Evolutionary conservation across 2,329 filamentous ascomycete genomes (phyloP).

Genomic region (Hymenotorrendiella dingleyae): DNA sequence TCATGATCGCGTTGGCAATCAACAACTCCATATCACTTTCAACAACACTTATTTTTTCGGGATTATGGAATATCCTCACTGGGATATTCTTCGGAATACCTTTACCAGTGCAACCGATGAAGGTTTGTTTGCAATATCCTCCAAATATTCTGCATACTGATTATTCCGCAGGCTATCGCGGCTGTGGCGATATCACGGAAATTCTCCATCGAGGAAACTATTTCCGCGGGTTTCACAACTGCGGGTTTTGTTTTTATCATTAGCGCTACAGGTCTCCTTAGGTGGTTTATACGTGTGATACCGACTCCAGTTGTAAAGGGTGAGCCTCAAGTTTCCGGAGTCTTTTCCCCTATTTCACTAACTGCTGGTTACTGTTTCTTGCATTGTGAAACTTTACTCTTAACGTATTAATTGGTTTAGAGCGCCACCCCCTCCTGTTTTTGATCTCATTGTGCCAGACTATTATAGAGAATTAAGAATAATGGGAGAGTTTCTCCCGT

Average conservation of each 20-base stretch:
- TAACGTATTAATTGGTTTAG: no score
- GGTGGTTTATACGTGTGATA: conserved; percentile 58
- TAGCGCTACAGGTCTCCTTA: conserved; percentile 72
- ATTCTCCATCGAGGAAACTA: conserved; percentile 63
- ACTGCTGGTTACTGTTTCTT: no score
- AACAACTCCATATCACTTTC: conserved; percentile 75
- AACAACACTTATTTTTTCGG: conserved; percentile 82
- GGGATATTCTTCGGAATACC: conserved; percentile 82
- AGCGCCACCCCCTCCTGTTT: no score
- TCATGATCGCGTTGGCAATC: conserved; percentile 79
- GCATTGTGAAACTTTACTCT: no score
- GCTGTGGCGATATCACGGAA: conserved; percentile 73
- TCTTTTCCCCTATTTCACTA: no score
- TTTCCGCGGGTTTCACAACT: conserved; percentile 80
- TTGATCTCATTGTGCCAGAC: no score
- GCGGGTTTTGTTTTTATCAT: conserved; percentile 67
- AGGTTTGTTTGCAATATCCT: conserved; percentile 35
- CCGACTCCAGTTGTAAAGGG: conserved; percentile 85
- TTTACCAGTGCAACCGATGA: conserved; percentile 85
- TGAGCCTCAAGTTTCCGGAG: no score
- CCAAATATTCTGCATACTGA: conserved; percentile 9
- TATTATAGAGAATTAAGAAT: no score
- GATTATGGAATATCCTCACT: conserved; percentile 78
- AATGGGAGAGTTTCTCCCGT: no score
- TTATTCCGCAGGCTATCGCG: conserved; percentile 68